A percentile compares a stretch with the other conserved stretches of the same genome.
Evolutionary conservation across 768 basidiomycete genomes (phyloP).

Genomic region (Mycena galericulata): DNA sequence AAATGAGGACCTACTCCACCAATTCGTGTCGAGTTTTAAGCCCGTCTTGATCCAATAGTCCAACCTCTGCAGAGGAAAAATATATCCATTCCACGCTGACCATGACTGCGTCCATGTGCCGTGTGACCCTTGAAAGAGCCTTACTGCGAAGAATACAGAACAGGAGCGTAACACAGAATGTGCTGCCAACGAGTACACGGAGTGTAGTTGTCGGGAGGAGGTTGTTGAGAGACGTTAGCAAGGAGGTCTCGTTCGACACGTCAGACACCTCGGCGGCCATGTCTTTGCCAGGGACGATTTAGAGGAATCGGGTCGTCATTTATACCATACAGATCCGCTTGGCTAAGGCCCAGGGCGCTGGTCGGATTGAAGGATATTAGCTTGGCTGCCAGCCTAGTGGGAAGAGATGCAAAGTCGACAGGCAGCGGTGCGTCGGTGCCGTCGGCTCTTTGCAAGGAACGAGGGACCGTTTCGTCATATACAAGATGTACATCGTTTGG

Average conservation of each 20-base stretch:
- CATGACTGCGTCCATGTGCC: neutral
- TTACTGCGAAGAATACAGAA: neutral
- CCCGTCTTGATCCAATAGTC: neutral
- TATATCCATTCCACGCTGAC: constrained; percentile 11
- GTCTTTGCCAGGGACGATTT: neutral
- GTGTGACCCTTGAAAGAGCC: neutral
- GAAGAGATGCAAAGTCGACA: too few relatives aligned
- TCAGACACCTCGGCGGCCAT: constrained; percentile 8
- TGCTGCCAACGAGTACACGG: neutral
- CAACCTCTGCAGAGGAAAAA: neutral
- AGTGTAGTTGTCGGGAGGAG: constrained; percentile 4
- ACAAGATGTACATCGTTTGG: too few relatives aligned
- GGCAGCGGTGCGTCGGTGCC: too few relatives aligned
- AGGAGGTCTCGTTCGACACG: constrained; percentile 20
- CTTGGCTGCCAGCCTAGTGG: too few relatives aligned
- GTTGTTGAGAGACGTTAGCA: constrained; percentile 9
- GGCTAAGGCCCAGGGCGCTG: too few relatives aligned
- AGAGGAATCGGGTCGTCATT: neutral
- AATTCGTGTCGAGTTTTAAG: neutral
- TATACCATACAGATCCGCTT: neutral
- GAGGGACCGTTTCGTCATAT: too few relatives aligned
- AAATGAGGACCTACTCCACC: neutral
- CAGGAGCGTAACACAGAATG: neutral
- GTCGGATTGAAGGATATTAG: too few relatives aligned
- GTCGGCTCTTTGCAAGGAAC: too few relatives aligned